Conservation (phyloP, 345 rosid genomes). For the Hypericum perforatum region DNA sequence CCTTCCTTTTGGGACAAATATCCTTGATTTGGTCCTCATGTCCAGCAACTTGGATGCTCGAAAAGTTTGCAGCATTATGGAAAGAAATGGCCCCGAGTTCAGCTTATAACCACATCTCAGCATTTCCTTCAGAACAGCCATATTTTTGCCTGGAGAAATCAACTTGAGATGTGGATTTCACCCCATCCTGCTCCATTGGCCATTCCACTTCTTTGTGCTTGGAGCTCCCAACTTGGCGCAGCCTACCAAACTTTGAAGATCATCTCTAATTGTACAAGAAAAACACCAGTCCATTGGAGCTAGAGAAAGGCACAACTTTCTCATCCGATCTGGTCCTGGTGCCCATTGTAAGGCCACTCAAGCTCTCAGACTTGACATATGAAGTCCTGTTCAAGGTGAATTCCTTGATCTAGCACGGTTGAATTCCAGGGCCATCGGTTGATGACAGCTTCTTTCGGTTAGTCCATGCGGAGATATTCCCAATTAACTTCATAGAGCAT, state of each 20-base stretch:
- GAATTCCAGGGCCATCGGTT: constrained; percentile 34
- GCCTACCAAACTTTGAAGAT: constrained; percentile 27
- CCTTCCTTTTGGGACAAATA: constrained; percentile 17
- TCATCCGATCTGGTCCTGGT: constrained; percentile 21
- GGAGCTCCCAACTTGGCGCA: constrained; percentile 25
- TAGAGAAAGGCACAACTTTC: constrained; percentile 24
- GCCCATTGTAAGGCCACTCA: constrained; percentile 32
- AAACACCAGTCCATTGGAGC: constrained; percentile 2
- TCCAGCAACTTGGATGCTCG: constrained; percentile 15
- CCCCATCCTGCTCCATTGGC: constrained; percentile 30
- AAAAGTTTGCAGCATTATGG: constrained; percentile 18
- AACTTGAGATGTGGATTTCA: constrained; percentile 36
- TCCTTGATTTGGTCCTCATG: constrained; percentile 13
- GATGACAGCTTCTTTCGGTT: constrained; percentile 23
- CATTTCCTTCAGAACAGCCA: constrained; percentile 7
- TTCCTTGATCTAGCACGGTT: constrained; percentile 38
- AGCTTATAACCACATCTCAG: constrained; percentile 12
- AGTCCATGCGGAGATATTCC: constrained; percentile 15
- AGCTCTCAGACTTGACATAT: constrained; percentile 22
- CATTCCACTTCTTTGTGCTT: constrained; percentile 46
- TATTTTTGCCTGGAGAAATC: constrained; percentile 17
- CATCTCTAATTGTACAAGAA: constrained; percentile 23
- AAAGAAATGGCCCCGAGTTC: constrained; percentile 27
- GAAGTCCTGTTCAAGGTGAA: constrained; percentile 34
- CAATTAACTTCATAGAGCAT: constrained; percentile 24